Evolutionary conservation across 1,284 basidiomycete genomes (phyloP).

Genomic region (Cryptococcus maquisensis): DNA sequence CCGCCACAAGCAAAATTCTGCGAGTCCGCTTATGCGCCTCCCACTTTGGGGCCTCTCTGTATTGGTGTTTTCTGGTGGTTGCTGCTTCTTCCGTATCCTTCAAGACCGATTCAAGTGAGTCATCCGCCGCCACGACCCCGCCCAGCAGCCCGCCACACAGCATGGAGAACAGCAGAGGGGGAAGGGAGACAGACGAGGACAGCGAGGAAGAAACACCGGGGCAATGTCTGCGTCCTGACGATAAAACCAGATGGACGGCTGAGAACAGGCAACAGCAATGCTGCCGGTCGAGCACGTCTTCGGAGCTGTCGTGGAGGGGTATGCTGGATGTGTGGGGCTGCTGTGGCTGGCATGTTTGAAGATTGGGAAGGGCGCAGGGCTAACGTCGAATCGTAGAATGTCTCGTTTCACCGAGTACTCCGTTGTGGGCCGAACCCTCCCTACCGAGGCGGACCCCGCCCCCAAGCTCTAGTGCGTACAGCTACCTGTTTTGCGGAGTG

Average conservation of each 20-base stretch:
- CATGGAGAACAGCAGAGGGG: conserved; percentile 1
- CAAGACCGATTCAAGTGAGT: conserved; percentile 21
- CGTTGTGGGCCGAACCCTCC: conserved; percentile 95
- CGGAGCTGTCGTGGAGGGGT: conserved; percentile 8
- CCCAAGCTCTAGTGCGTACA: conserved; percentile 61
- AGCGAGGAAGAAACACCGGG: conserved; percentile 44
- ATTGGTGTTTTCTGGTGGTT: not conserved
- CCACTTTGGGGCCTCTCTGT: not conserved
- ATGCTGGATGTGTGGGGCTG: not conserved
- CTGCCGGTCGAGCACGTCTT: conserved; percentile 2
- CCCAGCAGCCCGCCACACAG: not conserved
- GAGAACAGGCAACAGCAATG: not conserved
- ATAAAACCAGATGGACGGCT: not conserved
- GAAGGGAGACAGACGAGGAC: conserved; percentile 1
- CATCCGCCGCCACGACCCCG: not conserved
- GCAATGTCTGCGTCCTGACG: conserved; percentile 46
- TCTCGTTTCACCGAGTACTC: conserved; percentile 74
- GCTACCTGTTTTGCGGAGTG: not conserved
- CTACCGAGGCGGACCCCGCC: conserved; percentile 84
- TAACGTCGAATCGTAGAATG: conserved; percentile 39
- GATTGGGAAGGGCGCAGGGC: not conserved
- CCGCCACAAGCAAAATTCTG: not conserved
- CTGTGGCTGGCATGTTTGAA: not conserved
- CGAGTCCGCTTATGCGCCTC: no score
- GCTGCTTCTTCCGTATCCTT: conserved; percentile 9